Evolutionary conservation across 192 early-diverging fungal genomes (phyloP), one percentile per base, ranked within the genome.

Genomic region (Mortierella hygrophila): DNA sequence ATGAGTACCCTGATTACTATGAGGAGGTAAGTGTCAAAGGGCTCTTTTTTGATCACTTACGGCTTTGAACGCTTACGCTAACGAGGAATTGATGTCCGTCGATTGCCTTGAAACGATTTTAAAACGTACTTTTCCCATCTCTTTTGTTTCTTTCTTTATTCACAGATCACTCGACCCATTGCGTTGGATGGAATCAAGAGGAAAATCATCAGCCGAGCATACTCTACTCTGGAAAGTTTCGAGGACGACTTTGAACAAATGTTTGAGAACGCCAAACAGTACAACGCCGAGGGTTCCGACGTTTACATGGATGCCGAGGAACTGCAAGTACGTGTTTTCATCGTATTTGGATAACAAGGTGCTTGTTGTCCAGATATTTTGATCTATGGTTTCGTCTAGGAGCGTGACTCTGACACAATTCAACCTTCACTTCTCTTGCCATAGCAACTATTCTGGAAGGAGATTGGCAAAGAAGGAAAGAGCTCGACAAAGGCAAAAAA

Each of bases 1-100:
- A 92, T 37, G 92, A 95, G 40, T 99, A 97, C 83, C 97, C 97
- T 0, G 98, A 99, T 79, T 99, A 98, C 85, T 98, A 96, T 81
- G 91, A 92, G 40, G 90, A 85, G 73, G 86, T 88, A 78, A 49
- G 70, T 9, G 40, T 15, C 35, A 40, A 55, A 81, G 2, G 4
- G 37, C 5, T 72, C 23, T 49, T 6, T 41, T 46, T 57, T 46
- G 57, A 75, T 97, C 97, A 6, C 94, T 96, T 72, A 92, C 95
- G 9, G 49, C 95, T 18, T 82, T 86, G 37, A 79, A 80, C 13
- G 29, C 63, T 32, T 49, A 55, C 47, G 20, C 54, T 26, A n/a
- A 47, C 55, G n/a, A 54, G 9, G 60, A 32, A 32, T 65, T 15
- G 26, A 8, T 15, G 37, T 35, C 6, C 0, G 10, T 60, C 75